Conservation (phyloP, 129 eudicot genomes). For the Pittosporum tobira region DNA sequence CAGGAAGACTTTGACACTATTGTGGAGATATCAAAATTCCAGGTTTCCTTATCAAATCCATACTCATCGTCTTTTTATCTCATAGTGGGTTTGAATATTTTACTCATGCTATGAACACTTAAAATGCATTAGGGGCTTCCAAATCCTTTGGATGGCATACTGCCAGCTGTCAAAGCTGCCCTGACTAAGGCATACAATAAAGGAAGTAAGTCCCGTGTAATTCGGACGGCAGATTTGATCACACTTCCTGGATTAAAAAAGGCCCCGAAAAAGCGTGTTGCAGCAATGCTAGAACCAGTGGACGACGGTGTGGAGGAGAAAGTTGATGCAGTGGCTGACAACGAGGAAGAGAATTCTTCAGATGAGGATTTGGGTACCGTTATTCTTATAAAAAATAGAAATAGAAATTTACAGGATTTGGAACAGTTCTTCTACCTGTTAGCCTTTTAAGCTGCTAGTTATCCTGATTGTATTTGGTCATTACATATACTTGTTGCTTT, state of each 20-base stretch:
- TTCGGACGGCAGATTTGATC: slow-evolving; percentile 78
- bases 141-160: slow-evolving; percentile 69
- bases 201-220: slow-evolving; percentile 83
- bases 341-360: slow-evolving; percentile 67
- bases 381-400: not conserved
- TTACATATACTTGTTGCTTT: slow-evolving; percentile 2
- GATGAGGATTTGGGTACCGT: slow-evolving; percentile 78
- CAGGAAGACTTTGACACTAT: slow-evolving; percentile 86
- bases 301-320: slow-evolving; percentile 30
- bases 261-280: slow-evolving; percentile 85
- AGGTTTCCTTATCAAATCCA: slow-evolving; percentile 33
- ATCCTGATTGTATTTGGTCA: not conserved
- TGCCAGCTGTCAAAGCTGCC: slow-evolving; percentile 83
- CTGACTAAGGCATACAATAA: slow-evolving; percentile 85
- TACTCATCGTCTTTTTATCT: not conserved
- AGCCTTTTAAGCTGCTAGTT: not conserved
- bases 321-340: slow-evolving; percentile 37
- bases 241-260: slow-evolving; percentile 88
- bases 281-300: slow-evolving; percentile 84
- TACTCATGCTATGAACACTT: not conserved
- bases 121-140: slow-evolving; percentile 58
- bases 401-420: too few species aligned
- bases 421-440: not conserved
- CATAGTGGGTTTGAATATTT: not conserved
- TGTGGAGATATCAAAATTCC: slow-evolving; percentile 62